A percentile compares a stretch with the other conserved stretches of the same genome.
These are phyloP conservation scores for Serendipita indica DNA, from an alignment of 768 basidiomycete genomes.

Conservation along the genomic window DNA sequence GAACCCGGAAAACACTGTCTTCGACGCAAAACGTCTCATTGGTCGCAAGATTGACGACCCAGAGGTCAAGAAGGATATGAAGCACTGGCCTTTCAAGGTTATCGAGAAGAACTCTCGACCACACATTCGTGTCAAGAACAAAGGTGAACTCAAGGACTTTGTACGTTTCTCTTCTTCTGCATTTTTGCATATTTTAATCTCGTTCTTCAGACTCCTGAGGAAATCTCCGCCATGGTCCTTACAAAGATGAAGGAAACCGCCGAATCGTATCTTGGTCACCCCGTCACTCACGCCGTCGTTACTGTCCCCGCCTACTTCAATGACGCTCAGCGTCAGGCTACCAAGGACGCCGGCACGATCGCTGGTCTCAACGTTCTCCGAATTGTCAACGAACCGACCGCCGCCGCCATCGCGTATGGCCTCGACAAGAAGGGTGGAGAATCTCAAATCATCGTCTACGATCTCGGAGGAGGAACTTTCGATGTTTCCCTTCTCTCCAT, in stretches of 20 bases:
- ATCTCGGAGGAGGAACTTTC: constrained; percentile 97
- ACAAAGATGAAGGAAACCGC: constrained; percentile 99
- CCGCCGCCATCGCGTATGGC: constrained; percentile 95
- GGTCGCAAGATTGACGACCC: constrained; percentile 71
- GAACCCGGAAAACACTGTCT: constrained; percentile 87
- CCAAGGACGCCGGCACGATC: constrained; percentile 94
- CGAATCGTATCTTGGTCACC: constrained; percentile 90
- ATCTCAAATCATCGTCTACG: constrained; percentile 93
- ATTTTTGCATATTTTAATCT: background rate
- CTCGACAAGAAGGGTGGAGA: constrained; percentile 92
- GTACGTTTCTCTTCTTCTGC: constrained; percentile 30
- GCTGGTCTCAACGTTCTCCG: constrained; percentile 89
- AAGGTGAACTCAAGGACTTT: constrained; percentile 66
- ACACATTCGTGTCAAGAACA: constrained; percentile 59
- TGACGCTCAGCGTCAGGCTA: constrained; percentile 97
- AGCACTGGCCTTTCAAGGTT: constrained; percentile 85
- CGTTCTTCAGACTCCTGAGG: constrained; percentile 63
- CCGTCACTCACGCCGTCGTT: constrained; percentile 94
- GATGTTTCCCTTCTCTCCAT: constrained; percentile 94
- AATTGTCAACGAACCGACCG: constrained; percentile 96
- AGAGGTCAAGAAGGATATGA: constrained; percentile 68
- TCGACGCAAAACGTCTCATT: constrained; percentile 92
- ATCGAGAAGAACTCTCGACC: constrained; percentile 71
- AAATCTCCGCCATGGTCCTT: constrained; percentile 91
- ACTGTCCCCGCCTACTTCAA: constrained; percentile 99